These are phyloP conservation scores for Isoetes taiwanensis DNA, from an alignment of 75 land plant species.

Conservation along the genomic window DNA sequence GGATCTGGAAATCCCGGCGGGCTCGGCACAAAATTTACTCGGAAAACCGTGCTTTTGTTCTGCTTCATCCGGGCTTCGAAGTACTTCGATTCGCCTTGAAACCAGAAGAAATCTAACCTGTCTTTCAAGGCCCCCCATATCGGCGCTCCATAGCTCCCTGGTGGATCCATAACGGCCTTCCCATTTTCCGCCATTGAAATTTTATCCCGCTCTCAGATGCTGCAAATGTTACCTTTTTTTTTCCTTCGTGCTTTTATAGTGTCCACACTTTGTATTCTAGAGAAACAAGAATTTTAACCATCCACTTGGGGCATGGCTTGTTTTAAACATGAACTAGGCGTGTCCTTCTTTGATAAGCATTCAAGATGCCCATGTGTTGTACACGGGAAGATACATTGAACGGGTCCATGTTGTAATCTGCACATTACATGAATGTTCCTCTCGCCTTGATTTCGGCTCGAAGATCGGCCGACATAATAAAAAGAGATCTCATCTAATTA, in stretches of 20 bases:
- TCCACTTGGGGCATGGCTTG: too few relatives aligned
- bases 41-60: constrained; percentile 34
- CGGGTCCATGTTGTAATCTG: too few relatives aligned
- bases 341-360: too few relatives aligned
- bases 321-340: too few relatives aligned
- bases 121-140: constrained; percentile 13
- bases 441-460: too few relatives aligned
- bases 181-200: neutral
- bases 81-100: constrained; percentile 18
- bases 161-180: constrained; percentile 6
- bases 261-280: too few relatives aligned
- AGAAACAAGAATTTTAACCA: too few relatives aligned
- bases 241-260: neutral
- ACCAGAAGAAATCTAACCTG: constrained; percentile 23
- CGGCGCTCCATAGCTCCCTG: constrained; percentile 18
- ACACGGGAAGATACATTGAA: too few relatives aligned
- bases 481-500: too few relatives aligned
- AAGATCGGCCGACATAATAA: too few relatives aligned
- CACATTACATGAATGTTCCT: too few relatives aligned
- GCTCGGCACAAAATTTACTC: constrained; percentile 13
- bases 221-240: neutral
- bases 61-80: constrained; percentile 19
- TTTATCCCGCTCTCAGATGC: neutral
- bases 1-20: constrained; percentile 17
- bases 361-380: too few relatives aligned